Conservation (phyloP, 179 eudicot genomes). For the Gypsophila paniculata region DNA sequence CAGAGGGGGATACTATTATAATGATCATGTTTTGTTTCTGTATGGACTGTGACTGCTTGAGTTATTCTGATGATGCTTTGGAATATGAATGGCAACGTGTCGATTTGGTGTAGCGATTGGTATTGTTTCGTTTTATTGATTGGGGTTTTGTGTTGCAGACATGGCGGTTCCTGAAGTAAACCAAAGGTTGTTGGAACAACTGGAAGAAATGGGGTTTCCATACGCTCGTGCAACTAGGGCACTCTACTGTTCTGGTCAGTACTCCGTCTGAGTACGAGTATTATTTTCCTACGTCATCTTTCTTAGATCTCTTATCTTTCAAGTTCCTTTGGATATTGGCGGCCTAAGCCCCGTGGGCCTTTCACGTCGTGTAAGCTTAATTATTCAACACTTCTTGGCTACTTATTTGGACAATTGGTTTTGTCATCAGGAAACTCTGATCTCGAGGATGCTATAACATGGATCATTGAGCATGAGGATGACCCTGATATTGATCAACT, state of each 20-base stretch:
- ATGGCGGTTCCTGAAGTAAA: slow-evolving; percentile 67
- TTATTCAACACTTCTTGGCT: neutral
- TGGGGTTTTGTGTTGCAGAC: slow-evolving; percentile 23
- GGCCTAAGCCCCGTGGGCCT: slow-evolving; percentile 3
- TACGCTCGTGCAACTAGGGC: slow-evolving; percentile 50
- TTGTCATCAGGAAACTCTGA: slow-evolving; percentile 49
- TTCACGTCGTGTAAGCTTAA: neutral
- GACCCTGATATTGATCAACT: slow-evolving; percentile 58
- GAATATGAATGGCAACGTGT: neutral
- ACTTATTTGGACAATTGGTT: neutral
- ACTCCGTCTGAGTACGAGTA: slow-evolving; percentile 20
- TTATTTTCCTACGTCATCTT: neutral
- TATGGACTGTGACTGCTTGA: neutral
- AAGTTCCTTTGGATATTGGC: neutral
- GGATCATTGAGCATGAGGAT: slow-evolving; percentile 65
- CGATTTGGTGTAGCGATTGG: slow-evolving; percentile 5
- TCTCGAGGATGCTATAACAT: slow-evolving; percentile 57
- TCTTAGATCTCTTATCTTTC: neutral
- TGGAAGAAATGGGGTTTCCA: slow-evolving; percentile 66
- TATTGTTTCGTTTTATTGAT: neutral
- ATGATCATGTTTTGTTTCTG: neutral
- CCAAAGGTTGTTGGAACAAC: slow-evolving; percentile 41
- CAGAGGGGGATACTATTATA: neutral
- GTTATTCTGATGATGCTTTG: neutral
- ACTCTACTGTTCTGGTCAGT: slow-evolving; percentile 58